A percentile compares a stretch with the other conserved stretches of the same genome.
These are phyloP conservation scores for Penicillium verrucosum DNA, from an alignment of 2,329 filamentous ascomycete species.

Conservation along the genomic window DNA sequence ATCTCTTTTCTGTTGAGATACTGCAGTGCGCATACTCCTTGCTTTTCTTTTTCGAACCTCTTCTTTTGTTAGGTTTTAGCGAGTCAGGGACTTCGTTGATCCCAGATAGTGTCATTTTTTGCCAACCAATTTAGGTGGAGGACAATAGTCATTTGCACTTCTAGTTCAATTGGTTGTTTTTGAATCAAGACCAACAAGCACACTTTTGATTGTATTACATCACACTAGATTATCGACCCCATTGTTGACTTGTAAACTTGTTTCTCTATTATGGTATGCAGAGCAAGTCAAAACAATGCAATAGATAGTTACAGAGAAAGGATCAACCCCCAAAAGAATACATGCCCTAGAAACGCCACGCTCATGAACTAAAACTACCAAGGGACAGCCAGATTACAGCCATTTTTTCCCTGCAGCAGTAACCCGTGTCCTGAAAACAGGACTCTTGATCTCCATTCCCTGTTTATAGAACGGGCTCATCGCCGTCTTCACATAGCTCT, in stretches of 20 bases:
- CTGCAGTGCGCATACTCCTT: not conserved
- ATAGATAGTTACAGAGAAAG: not conserved
- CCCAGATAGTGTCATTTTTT: not conserved
- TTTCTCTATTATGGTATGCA: not conserved
- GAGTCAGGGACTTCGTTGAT: not conserved
- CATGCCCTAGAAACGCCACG: constrained; percentile 24
- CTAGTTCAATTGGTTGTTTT: not conserved
- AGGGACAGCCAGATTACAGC: constrained; percentile 51
- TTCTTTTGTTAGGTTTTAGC: not conserved
- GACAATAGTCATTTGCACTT: not conserved
- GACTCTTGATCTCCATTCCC: constrained; percentile 81
- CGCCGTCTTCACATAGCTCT: constrained; percentile 91
- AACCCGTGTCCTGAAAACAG: constrained; percentile 78
- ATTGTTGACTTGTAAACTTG: not conserved
- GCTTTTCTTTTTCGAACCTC: not conserved
- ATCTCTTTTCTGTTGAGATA: constrained; percentile 4
- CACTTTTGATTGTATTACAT: not conserved
- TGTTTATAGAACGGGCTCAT: constrained; percentile 95
- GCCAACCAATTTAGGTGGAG: not conserved
- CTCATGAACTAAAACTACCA: constrained; percentile 12
- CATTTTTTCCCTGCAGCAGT: constrained; percentile 90
- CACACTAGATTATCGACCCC: not conserved
- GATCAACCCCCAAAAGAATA: constrained; percentile 1
- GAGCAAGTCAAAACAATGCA: not conserved
- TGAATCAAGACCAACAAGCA: not conserved